Conservation (phyloP, 2,329 filamentous ascomycete species). For the Fusarium concolor region DNA sequence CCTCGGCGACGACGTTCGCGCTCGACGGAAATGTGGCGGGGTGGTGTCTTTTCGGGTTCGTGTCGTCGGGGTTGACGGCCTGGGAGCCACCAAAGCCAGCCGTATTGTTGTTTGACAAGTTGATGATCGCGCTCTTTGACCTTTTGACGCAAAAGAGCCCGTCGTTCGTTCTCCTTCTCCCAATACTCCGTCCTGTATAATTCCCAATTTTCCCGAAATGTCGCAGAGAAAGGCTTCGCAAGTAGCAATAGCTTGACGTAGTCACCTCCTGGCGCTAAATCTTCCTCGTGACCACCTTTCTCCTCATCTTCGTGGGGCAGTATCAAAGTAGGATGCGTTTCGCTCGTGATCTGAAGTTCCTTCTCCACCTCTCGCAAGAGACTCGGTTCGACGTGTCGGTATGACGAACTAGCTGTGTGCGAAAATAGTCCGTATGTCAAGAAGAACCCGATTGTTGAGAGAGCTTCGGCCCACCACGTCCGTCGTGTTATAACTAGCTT, state of each 20-base stretch:
- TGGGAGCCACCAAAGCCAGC: conserved; percentile 89
- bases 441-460: conserved; percentile 79
- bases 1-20: conserved; percentile 63
- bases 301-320: conserved; percentile 68
- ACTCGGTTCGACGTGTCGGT: conserved; percentile 79
- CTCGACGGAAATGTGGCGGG: conserved; percentile 57
- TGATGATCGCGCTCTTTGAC: conserved; percentile 76
- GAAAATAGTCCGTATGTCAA: conserved; percentile 81
- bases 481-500: conserved; percentile 92
- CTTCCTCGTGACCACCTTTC: conserved; percentile 81
- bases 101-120: conserved; percentile 73
- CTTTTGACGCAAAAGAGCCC: conserved; percentile 76
- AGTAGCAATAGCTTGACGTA: conserved; percentile 90
- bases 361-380: conserved; percentile 70
- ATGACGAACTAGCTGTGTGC: conserved; percentile 74
- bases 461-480: conserved; percentile 81
- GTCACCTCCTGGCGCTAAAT: conserved; percentile 89
- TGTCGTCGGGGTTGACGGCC: conserved; percentile 61
- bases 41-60: conserved; percentile 56
- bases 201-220: conserved; percentile 97
- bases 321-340: conserved; percentile 56
- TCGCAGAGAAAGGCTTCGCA: conserved; percentile 93
- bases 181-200: conserved; percentile 94
- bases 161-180: conserved; percentile 94
- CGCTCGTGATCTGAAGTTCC: conserved; percentile 62